Conservation (phyloP, 192 early-diverging fungal genomes). For the Physocladia obscura region DNA sequence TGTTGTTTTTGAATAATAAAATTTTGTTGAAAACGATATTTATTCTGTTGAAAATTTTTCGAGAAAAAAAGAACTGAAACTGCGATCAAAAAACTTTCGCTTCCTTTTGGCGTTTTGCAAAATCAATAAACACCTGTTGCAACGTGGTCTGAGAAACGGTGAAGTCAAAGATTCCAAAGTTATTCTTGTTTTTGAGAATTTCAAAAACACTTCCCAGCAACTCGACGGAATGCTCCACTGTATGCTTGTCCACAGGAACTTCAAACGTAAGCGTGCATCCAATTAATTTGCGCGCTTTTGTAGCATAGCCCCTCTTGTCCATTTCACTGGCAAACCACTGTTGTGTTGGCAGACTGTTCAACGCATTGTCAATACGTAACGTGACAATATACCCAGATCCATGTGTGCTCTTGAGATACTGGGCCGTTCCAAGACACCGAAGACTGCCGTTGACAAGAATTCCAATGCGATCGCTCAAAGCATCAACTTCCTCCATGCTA, state of each 20-base stretch:
- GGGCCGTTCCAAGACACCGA: slow-evolving; percentile 57
- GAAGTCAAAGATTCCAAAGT: not conserved
- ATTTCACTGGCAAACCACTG: not conserved
- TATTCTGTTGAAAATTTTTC: too few relatives aligned
- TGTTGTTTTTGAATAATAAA: too few relatives aligned
- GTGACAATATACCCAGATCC: slow-evolving; percentile 49
- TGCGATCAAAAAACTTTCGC: slow-evolving; percentile 68
- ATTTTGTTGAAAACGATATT: too few relatives aligned
- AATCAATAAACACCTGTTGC: slow-evolving; percentile 2
- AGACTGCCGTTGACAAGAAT: slow-evolving; percentile 65
- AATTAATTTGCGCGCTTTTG: not conserved
- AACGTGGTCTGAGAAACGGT: not conserved
- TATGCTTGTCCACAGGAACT: not conserved
- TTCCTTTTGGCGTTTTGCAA: not conserved
- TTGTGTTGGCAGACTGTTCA: not conserved
- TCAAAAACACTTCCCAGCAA: not conserved
- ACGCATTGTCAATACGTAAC: not conserved
- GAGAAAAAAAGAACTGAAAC: too few relatives aligned
- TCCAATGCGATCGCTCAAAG: slow-evolving; percentile 53
- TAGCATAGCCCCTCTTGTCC: not conserved
- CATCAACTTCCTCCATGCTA: slow-evolving; percentile 68
- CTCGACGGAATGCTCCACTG: not conserved
- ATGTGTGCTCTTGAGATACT: slow-evolving; percentile 51
- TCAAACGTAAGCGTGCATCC: not conserved
- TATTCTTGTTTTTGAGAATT: not conserved